Conservation (phyloP, 140 eudicot genomes). For the Cichorium intybus region DNA sequence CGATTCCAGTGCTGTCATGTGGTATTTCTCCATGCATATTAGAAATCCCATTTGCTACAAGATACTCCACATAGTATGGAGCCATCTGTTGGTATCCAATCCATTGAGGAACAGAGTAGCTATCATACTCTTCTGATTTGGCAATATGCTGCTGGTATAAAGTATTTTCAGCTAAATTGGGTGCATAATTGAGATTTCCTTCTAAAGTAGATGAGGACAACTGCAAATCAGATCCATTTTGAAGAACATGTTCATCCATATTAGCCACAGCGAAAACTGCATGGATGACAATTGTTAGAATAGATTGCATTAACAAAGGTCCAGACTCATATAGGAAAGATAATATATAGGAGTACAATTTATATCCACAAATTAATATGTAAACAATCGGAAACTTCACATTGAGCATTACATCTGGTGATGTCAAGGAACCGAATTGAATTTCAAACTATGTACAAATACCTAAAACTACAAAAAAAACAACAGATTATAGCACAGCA, state of each 20-base stretch:
- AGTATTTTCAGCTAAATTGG: constrained; percentile 26
- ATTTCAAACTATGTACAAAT: constrained; percentile 2
- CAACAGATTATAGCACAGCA: background rate
- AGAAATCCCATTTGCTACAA: constrained; percentile 38
- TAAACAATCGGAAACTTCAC: background rate
- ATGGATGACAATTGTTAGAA: background rate
- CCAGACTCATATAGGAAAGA: background rate
- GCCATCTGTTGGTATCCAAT: constrained; percentile 35
- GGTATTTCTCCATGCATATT: constrained; percentile 29
- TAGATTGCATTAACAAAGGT: constrained; percentile 10
- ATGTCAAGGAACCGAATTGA: background rate
- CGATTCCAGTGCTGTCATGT: constrained; percentile 12
- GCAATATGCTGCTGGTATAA: constrained; percentile 24
- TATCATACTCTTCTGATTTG: constrained; percentile 23
- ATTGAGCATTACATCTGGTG: background rate
- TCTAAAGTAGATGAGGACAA: constrained; percentile 24
- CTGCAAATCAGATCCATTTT: constrained; percentile 23
- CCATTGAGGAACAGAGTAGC: constrained; percentile 39
- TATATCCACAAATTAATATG: background rate
- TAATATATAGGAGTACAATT: background rate
- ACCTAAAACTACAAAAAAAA: background rate
- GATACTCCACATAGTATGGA: constrained; percentile 41
- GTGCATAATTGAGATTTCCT: constrained; percentile 23
- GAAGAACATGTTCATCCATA: constrained; percentile 36
- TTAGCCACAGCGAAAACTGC: constrained; percentile 27